Conservation (phyloP, 768 basidiomycete genomes). For the Russula virescens region DNA sequence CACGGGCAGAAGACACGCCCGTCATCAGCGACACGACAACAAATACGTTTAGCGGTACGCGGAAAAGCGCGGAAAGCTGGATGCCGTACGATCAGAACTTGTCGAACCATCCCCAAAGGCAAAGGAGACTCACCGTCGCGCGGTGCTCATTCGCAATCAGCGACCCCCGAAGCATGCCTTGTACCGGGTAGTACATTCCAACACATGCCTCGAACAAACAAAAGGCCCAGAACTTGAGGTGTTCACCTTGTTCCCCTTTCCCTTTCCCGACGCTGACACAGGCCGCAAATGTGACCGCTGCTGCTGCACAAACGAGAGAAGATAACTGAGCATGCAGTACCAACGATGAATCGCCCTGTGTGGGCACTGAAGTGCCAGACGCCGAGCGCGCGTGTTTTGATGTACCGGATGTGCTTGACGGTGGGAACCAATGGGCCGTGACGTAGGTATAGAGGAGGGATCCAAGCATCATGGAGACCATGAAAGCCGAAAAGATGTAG, state of each 20-base stretch:
- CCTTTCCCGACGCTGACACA: slow-evolving; percentile 37
- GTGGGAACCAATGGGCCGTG: slow-evolving; percentile 26
- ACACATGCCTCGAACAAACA: slow-evolving; percentile 73
- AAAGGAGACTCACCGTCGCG: slow-evolving; percentile 52
- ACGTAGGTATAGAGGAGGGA: slow-evolving; percentile 61
- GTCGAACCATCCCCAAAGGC: not conserved
- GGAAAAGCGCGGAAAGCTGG: slow-evolving; percentile 63
- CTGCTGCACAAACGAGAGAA: slow-evolving; percentile 53
- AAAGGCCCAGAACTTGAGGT: slow-evolving; percentile 63
- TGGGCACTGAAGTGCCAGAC: slow-evolving; percentile 7
- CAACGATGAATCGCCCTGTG: slow-evolving; percentile 38
- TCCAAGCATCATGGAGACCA: slow-evolving; percentile 79
- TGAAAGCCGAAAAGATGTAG: slow-evolving; percentile 75
- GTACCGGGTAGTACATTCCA: slow-evolving; percentile 74
- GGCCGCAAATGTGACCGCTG: slow-evolving; percentile 49
- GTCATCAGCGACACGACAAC: slow-evolving; percentile 65
- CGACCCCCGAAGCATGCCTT: slow-evolving; percentile 64
- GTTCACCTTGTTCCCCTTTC: slow-evolving; percentile 34
- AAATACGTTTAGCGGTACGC: slow-evolving; percentile 70
- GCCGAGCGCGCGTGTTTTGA: slow-evolving; percentile 14
- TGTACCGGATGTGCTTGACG: slow-evolving; percentile 21
- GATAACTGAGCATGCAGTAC: slow-evolving; percentile 62
- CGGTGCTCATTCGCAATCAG: slow-evolving; percentile 67
- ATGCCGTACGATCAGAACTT: not conserved
- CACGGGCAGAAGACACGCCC: slow-evolving; percentile 60